Evolutionary conservation across 805 yeast species (phyloP).

Genomic region (Candida stauntonica): DNA sequence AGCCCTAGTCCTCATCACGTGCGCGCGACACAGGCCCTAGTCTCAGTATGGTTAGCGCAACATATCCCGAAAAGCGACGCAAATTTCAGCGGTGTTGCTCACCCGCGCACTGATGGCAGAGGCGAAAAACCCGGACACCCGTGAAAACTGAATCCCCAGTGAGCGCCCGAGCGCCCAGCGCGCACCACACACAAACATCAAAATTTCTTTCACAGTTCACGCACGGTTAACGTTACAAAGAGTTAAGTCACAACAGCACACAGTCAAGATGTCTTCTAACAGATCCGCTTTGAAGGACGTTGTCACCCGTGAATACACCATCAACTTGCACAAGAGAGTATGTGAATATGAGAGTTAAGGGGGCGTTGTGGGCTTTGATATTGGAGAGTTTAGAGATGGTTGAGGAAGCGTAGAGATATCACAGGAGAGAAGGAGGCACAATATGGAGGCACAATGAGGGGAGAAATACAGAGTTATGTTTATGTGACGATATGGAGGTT

Average conservation of each 20-base stretch:
- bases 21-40: not conserved
- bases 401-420: too few species aligned
- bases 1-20: not conserved
- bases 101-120: slow-evolving; percentile 9
- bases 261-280: slow-evolving; percentile 38
- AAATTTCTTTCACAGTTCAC: slow-evolving; percentile 16
- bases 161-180: slow-evolving; percentile 5
- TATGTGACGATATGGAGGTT: too few species aligned
- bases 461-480: too few species aligned
- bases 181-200: slow-evolving; percentile 12
- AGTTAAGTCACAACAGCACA: slow-evolving; percentile 8
- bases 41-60: not conserved
- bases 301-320: slow-evolving; percentile 99
- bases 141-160: slow-evolving; percentile 6
- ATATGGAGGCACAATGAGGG: too few species aligned
- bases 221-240: not conserved
- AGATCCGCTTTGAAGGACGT: slow-evolving; percentile 94
- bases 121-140: slow-evolving; percentile 17
- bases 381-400: too few species aligned
- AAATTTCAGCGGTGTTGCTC: slow-evolving; percentile 1
- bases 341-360: slow-evolving; percentile 39
- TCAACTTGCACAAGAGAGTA: slow-evolving; percentile 99
- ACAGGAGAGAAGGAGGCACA: too few species aligned
- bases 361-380: too few species aligned
- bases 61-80: not conserved